Evolutionary conservation across 805 yeast genomes (phyloP).

Genomic region (Ogataea philodendri): DNA sequence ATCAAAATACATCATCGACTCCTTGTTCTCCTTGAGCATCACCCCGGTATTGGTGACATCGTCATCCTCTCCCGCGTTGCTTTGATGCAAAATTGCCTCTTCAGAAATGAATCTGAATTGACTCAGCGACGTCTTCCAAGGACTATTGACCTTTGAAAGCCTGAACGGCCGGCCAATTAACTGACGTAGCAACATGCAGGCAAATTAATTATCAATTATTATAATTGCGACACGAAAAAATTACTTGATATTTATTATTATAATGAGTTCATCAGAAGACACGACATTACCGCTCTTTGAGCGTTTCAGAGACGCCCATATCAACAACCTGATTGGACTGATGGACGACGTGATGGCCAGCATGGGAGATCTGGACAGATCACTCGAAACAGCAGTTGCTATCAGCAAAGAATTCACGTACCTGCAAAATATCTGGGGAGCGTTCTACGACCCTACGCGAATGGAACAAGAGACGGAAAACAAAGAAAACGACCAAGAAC

Average conservation of each 20-base stretch:
- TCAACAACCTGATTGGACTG: slow-evolving; percentile 17
- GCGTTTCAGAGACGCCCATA: slow-evolving; percentile 20
- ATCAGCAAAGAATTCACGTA: slow-evolving; percentile 23
- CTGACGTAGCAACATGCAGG: slow-evolving; percentile 3
- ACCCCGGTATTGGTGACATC: slow-evolving; percentile 58
- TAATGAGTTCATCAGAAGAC: slow-evolving; percentile 4
- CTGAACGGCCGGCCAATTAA: slow-evolving; percentile 1
- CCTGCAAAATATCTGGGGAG: slow-evolving; percentile 23
- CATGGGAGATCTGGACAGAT: slow-evolving; percentile 23
- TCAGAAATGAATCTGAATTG: slow-evolving; percentile 23
- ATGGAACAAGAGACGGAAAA: slow-evolving; percentile 14
- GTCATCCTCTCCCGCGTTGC: slow-evolving; percentile 53
- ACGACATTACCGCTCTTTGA: slow-evolving; percentile 19
- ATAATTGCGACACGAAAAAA: slow-evolving; percentile 12
- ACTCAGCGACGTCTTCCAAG: background rate
- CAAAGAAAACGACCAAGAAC: slow-evolving; percentile 7
- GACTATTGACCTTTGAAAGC: background rate
- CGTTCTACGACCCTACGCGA: slow-evolving; percentile 24
- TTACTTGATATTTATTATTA: slow-evolving; percentile 3
- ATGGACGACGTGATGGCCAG: slow-evolving; percentile 22
- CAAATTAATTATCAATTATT: slow-evolving; percentile 2
- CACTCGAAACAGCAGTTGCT: slow-evolving; percentile 22
- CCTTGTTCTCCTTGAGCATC: slow-evolving; percentile 47
- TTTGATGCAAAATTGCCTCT: slow-evolving; percentile 33
- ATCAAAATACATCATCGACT: slow-evolving; percentile 56